These are phyloP conservation scores for Carallia brachiata DNA, from an alignment of 345 rosid genomes.

Conservation along the genomic window DNA sequence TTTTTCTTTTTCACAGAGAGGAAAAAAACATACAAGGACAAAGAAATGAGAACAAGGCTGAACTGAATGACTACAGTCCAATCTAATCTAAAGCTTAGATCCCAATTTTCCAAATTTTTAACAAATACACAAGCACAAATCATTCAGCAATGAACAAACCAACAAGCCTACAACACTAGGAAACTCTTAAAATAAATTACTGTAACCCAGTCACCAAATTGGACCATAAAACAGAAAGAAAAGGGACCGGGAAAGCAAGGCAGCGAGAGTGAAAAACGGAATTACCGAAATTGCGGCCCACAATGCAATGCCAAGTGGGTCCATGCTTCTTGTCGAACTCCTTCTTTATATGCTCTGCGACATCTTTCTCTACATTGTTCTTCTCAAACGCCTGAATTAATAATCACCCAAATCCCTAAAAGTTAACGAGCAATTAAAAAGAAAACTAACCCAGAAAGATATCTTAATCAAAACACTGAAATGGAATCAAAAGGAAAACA, in stretches of 20 bases:
- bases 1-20: not conserved
- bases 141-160: not conserved
- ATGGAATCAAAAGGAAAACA: not conserved
- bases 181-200: not conserved
- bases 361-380: constrained; percentile 83
- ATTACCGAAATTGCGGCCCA: constrained; percentile 96
- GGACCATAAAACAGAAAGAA: constrained; percentile 3
- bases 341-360: constrained; percentile 95
- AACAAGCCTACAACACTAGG: not conserved
- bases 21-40: not conserved
- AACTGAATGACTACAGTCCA: not conserved
- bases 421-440: not conserved
- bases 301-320: constrained; percentile 99
- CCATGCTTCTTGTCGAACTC: constrained; percentile 94
- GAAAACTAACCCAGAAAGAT: not conserved
- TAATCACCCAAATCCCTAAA: not conserved
- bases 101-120: not conserved
- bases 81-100: constrained; percentile 17
- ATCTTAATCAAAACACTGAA: too few species aligned
- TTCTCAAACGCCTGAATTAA: constrained; percentile 75
- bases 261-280: constrained; percentile 2
- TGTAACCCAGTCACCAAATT: constrained; percentile 12
- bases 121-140: not conserved
- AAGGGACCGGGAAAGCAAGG: constrained; percentile 5
- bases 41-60: not conserved